Conservation (phyloP, 208 protist species). For the Acanthamoeba triangularis region DNA sequence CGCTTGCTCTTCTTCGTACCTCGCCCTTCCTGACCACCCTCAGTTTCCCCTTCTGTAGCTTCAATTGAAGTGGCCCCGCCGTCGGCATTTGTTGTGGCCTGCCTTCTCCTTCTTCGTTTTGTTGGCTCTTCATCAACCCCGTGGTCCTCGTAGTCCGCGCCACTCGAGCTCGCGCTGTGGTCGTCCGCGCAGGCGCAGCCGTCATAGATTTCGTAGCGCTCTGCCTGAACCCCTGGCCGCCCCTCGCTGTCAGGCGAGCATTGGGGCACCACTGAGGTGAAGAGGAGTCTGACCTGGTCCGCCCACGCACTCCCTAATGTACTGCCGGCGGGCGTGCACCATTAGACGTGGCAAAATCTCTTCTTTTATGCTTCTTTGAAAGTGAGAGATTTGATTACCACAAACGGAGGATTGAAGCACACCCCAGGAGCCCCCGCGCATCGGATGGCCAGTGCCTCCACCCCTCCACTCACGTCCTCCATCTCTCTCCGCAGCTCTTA, state of each 20-base stretch:
- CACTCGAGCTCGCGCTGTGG: not conserved
- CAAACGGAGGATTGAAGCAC: not conserved
- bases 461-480: not conserved
- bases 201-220: not conserved
- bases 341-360: not conserved
- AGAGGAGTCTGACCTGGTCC: not conserved
- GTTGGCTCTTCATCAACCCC: not conserved
- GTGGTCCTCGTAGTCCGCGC: not conserved
- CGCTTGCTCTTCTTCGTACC: not conserved
- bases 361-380: not conserved
- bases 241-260: too few relatives aligned
- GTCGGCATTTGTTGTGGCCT: too few relatives aligned
- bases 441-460: not conserved
- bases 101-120: too few relatives aligned
- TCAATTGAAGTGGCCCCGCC: too few relatives aligned
- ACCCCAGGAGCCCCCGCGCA: too few relatives aligned
- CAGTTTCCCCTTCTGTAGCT: too few relatives aligned
- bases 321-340: not conserved
- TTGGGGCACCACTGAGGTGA: too few relatives aligned
- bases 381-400: not conserved
- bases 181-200: not conserved
- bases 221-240: not conserved
- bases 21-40: too few relatives aligned
- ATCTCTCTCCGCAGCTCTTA: not conserved
- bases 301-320: not conserved